Evolutionary conservation across 352 stramenopile genomes (phyloP).

Genomic region (Phytophthora boehmeriae): DNA sequence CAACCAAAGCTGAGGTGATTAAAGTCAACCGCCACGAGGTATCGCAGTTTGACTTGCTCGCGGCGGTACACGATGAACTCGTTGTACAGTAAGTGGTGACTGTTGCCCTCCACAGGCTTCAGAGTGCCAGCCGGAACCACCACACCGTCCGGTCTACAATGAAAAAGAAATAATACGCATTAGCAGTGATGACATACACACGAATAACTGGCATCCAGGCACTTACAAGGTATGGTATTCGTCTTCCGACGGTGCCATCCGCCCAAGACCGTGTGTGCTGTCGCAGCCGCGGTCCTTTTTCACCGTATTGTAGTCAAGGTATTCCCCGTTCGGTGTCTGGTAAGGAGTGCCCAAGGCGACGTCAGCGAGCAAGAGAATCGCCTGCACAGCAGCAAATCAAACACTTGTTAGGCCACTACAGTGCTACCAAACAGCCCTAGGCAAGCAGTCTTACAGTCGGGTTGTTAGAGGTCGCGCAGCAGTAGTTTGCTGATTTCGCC

Average conservation of each 20-base stretch:
- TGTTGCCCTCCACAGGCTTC: conserved; percentile 10
- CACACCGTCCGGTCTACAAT: conserved; percentile 36
- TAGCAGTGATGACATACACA: neutral
- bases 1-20: conserved; percentile 20
- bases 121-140: conserved; percentile 40
- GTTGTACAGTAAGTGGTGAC: conserved; percentile 45
- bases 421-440: neutral
- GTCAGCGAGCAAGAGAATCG: conserved; percentile 43
- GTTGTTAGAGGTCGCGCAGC: conserved; percentile 35
- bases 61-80: conserved; percentile 55
- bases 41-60: conserved; percentile 52
- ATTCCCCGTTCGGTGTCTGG: conserved; percentile 19
- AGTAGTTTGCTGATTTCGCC: conserved; percentile 65
- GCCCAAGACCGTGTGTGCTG: conserved; percentile 36
- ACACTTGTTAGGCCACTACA: conserved; percentile 1
- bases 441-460: conserved; percentile 22
- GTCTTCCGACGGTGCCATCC: conserved; percentile 32
- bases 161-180: neutral
- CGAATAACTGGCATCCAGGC: neutral
- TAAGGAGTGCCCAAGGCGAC: conserved; percentile 41
- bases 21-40: conserved; percentile 37
- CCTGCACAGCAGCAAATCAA: conserved; percentile 9
- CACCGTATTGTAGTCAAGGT: conserved; percentile 34
- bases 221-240: conserved; percentile 31
- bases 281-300: conserved; percentile 30